A percentile compares a stretch with the other conserved stretches of the same genome.
phyloP scores from a whole-genome alignment of 208 protist genomes.

The Porcisia hertigi region DNA sequence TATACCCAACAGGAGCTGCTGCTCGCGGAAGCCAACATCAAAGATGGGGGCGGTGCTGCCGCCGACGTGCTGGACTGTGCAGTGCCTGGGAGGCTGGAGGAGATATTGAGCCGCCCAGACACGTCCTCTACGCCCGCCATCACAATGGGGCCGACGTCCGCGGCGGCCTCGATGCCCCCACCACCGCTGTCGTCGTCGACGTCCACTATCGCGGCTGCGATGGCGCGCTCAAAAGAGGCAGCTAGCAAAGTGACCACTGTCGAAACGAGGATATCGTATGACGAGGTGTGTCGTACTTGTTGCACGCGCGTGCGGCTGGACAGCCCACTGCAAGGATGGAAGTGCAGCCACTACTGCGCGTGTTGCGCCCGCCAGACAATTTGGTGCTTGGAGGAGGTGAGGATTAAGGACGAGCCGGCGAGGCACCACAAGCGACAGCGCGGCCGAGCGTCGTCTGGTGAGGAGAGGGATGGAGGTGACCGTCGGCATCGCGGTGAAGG shows the following conservation, averaged over 20 bases:
- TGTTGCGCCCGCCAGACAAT: constrained; percentile 69
- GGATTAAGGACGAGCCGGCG: neutral
- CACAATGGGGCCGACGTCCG: constrained; percentile 5
- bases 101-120: constrained; percentile 45
- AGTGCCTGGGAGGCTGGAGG: constrained; percentile 39
- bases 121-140: constrained; percentile 4
- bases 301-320: constrained; percentile 44
- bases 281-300: constrained; percentile 74
- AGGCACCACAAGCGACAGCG: constrained; percentile 11
- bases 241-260: neutral
- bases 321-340: constrained; percentile 55
- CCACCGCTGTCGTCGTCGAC: constrained; percentile 4
- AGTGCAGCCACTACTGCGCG: constrained; percentile 71
- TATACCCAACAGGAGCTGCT: constrained; percentile 80
- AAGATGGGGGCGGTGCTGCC: neutral
- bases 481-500: constrained; percentile 3
- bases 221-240: constrained; percentile 9
- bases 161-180: neutral
- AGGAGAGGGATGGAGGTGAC: neutral
- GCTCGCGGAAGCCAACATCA: constrained; percentile 36
- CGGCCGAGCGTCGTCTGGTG: constrained; percentile 11
- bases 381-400: constrained; percentile 64
- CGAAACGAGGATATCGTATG: constrained; percentile 24
- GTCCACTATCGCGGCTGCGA: constrained; percentile 25
- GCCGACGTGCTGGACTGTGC: constrained; percentile 11